phyloP scores from a whole-genome alignment of 139 green algal genomes.

The Chlorella sp. region DNA sequence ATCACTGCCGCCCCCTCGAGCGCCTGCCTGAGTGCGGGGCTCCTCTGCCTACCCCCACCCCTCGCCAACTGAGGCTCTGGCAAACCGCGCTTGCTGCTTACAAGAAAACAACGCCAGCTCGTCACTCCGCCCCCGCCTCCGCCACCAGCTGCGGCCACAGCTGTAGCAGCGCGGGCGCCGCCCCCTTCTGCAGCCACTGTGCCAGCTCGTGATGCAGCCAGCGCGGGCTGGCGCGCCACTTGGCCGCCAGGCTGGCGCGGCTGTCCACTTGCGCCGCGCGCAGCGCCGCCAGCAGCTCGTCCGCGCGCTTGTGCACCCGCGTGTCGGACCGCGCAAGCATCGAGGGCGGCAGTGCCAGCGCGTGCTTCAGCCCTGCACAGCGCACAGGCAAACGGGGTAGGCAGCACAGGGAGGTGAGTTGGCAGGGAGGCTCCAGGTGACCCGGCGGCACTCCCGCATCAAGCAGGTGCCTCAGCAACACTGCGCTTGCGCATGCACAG shows the following conservation, averaged over 20 bases:
- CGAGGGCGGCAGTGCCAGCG: slow-evolving; percentile 48
- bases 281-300: slow-evolving; percentile 63
- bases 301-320: slow-evolving; percentile 55
- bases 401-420: not conserved
- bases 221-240: slow-evolving; percentile 41
- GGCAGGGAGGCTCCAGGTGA: not conserved
- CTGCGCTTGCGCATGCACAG: not conserved
- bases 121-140: slow-evolving; percentile 19
- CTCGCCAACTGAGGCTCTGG: no score
- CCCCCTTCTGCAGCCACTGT: slow-evolving; percentile 55
- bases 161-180: slow-evolving; percentile 37
- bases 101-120: no score
- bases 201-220: slow-evolving; percentile 65
- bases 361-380: slow-evolving; percentile 25
- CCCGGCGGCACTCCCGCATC: not conserved
- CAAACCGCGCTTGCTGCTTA: no score
- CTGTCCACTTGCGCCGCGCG: slow-evolving; percentile 40
- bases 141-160: slow-evolving; percentile 48
- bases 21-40: no score
- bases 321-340: slow-evolving; percentile 55
- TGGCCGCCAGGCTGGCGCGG: slow-evolving; percentile 28
- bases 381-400: not conserved
- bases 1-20: no score
- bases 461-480: no score
- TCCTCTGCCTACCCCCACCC: no score